A percentile compares a stretch with the other conserved stretches of the same genome.
Conservation (phyloP, 2,329 filamentous ascomycete genomes). For the Phialemonium atrogriseum region DNA sequence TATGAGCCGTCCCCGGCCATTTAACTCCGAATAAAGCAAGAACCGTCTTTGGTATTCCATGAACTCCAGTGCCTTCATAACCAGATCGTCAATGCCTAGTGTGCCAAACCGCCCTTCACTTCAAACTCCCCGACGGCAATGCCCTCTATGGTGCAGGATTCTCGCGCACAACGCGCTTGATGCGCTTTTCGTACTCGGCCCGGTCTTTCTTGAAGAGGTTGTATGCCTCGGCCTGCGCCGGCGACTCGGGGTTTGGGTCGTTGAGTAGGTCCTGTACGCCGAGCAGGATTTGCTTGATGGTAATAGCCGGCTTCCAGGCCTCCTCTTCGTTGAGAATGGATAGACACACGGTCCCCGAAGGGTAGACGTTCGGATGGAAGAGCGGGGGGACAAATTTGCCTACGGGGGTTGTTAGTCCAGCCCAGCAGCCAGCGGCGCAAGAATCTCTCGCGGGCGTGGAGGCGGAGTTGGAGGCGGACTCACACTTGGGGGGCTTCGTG, state of each 20-base stretch:
- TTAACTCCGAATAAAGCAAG: conserved; percentile 3
- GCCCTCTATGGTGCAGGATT: conserved; percentile 63
- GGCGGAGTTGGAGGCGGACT: conserved; percentile 23
- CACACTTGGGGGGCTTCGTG: conserved; percentile 98
- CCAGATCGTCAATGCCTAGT: background rate
- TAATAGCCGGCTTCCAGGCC: conserved; percentile 97
- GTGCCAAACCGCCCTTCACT: too few relatives aligned
- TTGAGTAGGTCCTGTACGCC: conserved; percentile 94
- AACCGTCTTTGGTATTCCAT: conserved; percentile 1
- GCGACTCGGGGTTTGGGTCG: conserved; percentile 94
- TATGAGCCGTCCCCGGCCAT: too few relatives aligned
- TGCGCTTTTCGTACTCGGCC: conserved; percentile 77
- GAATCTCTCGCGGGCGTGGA: background rate
- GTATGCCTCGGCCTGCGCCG: conserved; percentile 94
- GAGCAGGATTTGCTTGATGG: conserved; percentile 92
- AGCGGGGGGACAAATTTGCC: conserved; percentile 95
- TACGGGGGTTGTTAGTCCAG: conserved; percentile 29
- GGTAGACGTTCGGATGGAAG: conserved; percentile 98
- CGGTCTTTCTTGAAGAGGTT: conserved; percentile 92
- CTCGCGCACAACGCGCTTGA: conserved; percentile 79
- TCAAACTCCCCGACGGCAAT: too few relatives aligned
- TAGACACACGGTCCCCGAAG: conserved; percentile 92
- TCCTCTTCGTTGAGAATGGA: conserved; percentile 98
- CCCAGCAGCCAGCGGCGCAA: too few relatives aligned
- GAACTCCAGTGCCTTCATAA: conserved; percentile 3